Base-by-base conservation (phyloP, 2,329 filamentous ascomycete genomes). In the Leptographium lundbergii region DNA sequence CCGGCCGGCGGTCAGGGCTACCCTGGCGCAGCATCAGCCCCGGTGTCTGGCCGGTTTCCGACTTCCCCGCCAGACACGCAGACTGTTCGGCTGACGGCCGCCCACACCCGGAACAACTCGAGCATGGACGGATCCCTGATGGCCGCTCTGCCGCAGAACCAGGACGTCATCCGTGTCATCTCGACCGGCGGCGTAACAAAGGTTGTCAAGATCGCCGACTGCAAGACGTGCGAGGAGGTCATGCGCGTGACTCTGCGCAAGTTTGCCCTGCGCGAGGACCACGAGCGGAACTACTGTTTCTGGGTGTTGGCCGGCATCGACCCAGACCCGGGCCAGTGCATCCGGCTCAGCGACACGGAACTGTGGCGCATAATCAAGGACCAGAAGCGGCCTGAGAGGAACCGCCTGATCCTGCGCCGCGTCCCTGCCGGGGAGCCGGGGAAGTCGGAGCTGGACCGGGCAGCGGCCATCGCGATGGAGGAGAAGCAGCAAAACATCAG, bases 241-340 rank as follows among this genome's bases (percentile, higher is more conserved):
- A 92, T 96, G 77, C 81, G 91, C 53, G 87, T 89, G 61, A 95
- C 94, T 0, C 74, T 97, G 52, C 84, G 87, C 65, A 97, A 97
- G 71, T 89, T 96, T 63, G 85, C 86, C 48, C 80, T 96, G 34
- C 88, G 91, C 25, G 91, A 96, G 68, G 89, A 92, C 63, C 91
- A 96, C 67, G 88, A 94, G 69, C 84, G 91, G 67, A 96, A 95
- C 68, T 97, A 96, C 74, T 96, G 91, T 75, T 97, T 99, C 74
- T 97, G 94, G 77, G 87, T 96, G 1, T 78, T 97, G 60, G 86
- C 89, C 64, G 92, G 91, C 56, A 77, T 90, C 47, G 90, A 96
- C 54, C 86, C 91, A 1, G 87, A 94, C 65, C 87, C 90, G 34
- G 81, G 80, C 56, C 85, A 91, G 68, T 95, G 89, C 70, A 85